A percentile compares a stretch with the other conserved stretches of the same genome.
Conservation (phyloP, 352 stramenopile species). For the Globisporangium uncinulatum region DNA sequence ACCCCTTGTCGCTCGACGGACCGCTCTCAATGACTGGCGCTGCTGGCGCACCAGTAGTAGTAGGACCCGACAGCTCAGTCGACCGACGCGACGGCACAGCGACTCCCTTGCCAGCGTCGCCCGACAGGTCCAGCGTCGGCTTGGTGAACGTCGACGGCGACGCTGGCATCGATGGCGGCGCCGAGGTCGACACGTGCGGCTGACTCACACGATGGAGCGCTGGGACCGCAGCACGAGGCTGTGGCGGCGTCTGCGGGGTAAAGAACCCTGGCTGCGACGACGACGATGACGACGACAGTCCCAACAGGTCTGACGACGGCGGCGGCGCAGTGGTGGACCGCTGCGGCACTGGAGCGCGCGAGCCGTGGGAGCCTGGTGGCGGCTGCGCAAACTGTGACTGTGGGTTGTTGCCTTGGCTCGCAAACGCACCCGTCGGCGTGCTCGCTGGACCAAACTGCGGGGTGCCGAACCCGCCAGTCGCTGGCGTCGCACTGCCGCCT, state of each 20-base stretch:
- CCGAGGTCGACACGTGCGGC: conserved; percentile 13
- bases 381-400: background rate
- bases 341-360: background rate
- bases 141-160: conserved; percentile 27
- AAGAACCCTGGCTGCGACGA: conserved; percentile 3
- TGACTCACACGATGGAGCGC: conserved; percentile 1
- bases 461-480: conserved; percentile 1
- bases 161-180: conserved; percentile 14
- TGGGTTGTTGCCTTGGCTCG: conserved; percentile 16
- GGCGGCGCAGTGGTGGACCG: conserved; percentile 10
- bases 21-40: conserved; percentile 15
- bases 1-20: conserved; percentile 70
- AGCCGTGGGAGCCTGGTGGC: conserved; percentile 6
- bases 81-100: conserved; percentile 7
- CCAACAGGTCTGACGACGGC: background rate
- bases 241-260: background rate
- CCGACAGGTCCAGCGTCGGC: conserved; percentile 38
- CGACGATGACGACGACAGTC: background rate
- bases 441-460: conserved; percentile 7
- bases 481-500: background rate
- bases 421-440: conserved; percentile 20
- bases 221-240: background rate
- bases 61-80: conserved; percentile 10
- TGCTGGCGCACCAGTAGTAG: background rate
- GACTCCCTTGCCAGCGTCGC: conserved; percentile 24